Conservation (phyloP, 441 rosid genomes). For the Gossypium lobatum region DNA sequence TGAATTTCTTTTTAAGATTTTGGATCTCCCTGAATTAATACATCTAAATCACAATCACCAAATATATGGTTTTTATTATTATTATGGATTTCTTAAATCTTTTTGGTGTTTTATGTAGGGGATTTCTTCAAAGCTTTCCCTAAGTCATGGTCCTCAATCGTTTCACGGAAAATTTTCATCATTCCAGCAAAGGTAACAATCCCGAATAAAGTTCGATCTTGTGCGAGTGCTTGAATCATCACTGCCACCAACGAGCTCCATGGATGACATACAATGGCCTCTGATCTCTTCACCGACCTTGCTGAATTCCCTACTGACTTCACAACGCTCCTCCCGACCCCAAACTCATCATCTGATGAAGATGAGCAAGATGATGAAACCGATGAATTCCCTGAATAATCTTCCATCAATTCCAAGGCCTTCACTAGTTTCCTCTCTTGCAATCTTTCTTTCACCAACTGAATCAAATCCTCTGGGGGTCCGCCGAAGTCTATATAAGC, state of each 20-base stretch:
- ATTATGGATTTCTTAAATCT: background rate
- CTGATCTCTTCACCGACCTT: constrained; percentile 33
- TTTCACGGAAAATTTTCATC: constrained; percentile 44
- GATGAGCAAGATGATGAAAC: constrained; percentile 20
- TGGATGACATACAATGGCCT: constrained; percentile 45
- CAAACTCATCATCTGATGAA: constrained; percentile 51
- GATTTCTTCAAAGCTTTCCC: background rate
- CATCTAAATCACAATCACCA: background rate
- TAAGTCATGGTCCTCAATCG: constrained; percentile 27
- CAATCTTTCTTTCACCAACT: constrained; percentile 41
- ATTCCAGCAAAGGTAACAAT: constrained; percentile 52
- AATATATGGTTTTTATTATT: background rate
- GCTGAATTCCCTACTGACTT: constrained; percentile 27
- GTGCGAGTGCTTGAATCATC: constrained; percentile 65
- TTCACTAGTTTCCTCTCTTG: constrained; percentile 35
- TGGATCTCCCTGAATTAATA: background rate
- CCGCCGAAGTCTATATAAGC: constrained; percentile 48
- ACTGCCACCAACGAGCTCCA: constrained; percentile 67
- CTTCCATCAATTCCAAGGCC: constrained; percentile 40
- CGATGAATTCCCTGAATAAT: constrained; percentile 28
- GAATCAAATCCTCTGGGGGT: constrained; percentile 41
- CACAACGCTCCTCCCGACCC: constrained; percentile 26
- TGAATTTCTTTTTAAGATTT: background rate
- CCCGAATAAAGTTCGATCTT: constrained; percentile 43
- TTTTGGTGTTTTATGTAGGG: background rate